Evolutionary conservation across 73 alveolate genomes (phyloP), one percentile per base, ranked within the genome.

Genomic region (Symbiodinium natans): DNA sequence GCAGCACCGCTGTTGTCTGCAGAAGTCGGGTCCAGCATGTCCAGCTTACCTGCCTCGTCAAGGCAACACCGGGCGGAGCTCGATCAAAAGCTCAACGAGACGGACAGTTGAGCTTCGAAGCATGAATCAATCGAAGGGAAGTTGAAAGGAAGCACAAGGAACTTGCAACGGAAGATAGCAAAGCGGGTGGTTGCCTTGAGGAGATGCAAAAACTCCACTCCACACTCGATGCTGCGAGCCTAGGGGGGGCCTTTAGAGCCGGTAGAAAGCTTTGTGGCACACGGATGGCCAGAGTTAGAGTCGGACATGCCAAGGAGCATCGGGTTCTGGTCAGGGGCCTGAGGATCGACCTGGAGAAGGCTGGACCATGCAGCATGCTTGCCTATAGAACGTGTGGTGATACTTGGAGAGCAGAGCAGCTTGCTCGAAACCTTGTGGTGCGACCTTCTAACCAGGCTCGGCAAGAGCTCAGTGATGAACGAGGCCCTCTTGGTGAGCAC

Each of bases 21-120:
- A 23, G 17, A 48, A 48, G 63, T 48, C 63, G 23, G 23, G 23
- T 10, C 23, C 63, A n/a, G n/a, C n/a, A n/a, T n/a, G n/a, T n/a
- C n/a, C n/a, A n/a, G n/a, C n/a, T n/a, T n/a, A n/a, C n/a, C n/a
- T n/a, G n/a, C 17, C 63, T 8, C 63, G 63, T 48, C 33, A 13
- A 89, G 96, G 96, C 96, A 89, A 75, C 96, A 89, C 86, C 3
- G 96, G 10, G 42, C 87, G 15, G 87, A 89, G 96, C 75, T 89
- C 75, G 96, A 89, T 63, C 96, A 89, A 75, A 89, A 89, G 96
- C 96, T 89, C 38, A 84, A 84, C 40, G 87, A 89, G n/a, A 52
- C 77, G 96, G 96, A 89, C 73, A 13, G 84, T 13, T 6, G 59
- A n/a, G n/a, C n/a, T n/a, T n/a, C n/a, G n/a, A n/a, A n/a, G n/a